Evolutionary conservation across 2,329 filamentous ascomycete species (phyloP), one percentile per base, ranked within the genome.

Genomic region (Fusarium agapanthi): DNA sequence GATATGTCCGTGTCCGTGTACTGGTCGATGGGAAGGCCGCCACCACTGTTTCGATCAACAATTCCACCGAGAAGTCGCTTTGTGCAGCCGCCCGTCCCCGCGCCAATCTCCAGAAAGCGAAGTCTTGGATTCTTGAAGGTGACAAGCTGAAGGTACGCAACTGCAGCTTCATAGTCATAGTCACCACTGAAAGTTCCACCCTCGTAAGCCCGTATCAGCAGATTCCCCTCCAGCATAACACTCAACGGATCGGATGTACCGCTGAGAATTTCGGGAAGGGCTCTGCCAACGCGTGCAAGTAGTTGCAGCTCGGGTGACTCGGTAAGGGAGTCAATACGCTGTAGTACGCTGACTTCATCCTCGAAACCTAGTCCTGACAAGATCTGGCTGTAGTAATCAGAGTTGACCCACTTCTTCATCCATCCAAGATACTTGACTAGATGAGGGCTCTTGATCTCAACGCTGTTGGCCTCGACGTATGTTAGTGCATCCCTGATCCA

Each of bases 11-110:
- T 63, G 54, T 63, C 60, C 1, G 43, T 63, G 16, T 63, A 63
- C 35, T 63, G 54, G 14, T n/a, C 54, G 22, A 63, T 48, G 4
- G 60, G 60, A 8, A 63, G 35, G 12, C n/a, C 34, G 4, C 12
- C n/a, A 11, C 35, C 30, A 26, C 37, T 41, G 24, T 28, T 34
- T 8, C 12, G 30, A 10, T 22, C 22, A 6, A 43, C 35, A 5
- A 63, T 63, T 11, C 60, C 60, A n/a, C 55, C 60, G 5, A 63
- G 60, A n/a, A 63, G 43, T 40, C 35, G 37, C n/a, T 63, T 63
- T 4, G 60, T 63, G 20, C 60, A 63, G 12, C 60, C 60, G 28
- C 60, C 60, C 1, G 60, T 63, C 3, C 60, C 60, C 5, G 60
- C 60, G 1, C 60, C 60, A 22, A 63, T 63, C 24, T 63, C 60